Evolutionary conservation across 257 asterid genomes (phyloP), one percentile per base, ranked within the genome.

Genomic region (Fraxinus americana): DNA sequence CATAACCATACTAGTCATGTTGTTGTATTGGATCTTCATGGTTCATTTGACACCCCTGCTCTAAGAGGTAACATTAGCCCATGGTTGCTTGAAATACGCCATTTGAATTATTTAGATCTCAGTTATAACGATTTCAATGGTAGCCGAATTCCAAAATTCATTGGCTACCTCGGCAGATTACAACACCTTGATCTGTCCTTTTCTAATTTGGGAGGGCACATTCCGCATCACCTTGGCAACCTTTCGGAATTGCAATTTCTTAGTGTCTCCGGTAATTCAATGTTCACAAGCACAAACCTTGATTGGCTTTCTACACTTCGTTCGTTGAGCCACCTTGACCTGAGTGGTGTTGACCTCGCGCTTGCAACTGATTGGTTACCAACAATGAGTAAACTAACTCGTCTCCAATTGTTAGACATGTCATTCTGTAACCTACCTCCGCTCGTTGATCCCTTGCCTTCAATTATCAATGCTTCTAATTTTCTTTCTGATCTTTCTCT

Each of bases 301-400:
- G 63, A 68, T 0, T 82, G 82, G 85, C 12, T 78, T 13, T 73
- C 74, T 63, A 19, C 11, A 73, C 69, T 70, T 77, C 12, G 4
- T 21, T 74, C 30, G 2, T 50, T 78, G 59, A 71, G 30, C 34
- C 5, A 75, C n/a, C 75, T 84, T 4, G 43, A 48, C 14, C 57
- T 82, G 39, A 0, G 27, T 7, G 1, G 4, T 17, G 77, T 34
- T 39, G 2, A 75, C 43, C 67, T 81, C 16, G 50, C 70, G 7
- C 4, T 10, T 16, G n/a, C n/a, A n/a, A n/a, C n/a, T n/a, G n/a
- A n/a, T n/a, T n/a, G n/a, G n/a, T n/a, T n/a, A n/a, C n/a, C n/a
- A n/a, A n/a, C n/a, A n/a, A n/a, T n/a, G n/a, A n/a, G n/a, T n/a
- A n/a, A 25, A 21, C 81, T 81, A 1, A 77, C 57, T 10, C 27